These are phyloP conservation scores for Penicillium riverlandense DNA, from an alignment of 495 filamentous ascomycete genomes.

Conservation along the genomic window DNA sequence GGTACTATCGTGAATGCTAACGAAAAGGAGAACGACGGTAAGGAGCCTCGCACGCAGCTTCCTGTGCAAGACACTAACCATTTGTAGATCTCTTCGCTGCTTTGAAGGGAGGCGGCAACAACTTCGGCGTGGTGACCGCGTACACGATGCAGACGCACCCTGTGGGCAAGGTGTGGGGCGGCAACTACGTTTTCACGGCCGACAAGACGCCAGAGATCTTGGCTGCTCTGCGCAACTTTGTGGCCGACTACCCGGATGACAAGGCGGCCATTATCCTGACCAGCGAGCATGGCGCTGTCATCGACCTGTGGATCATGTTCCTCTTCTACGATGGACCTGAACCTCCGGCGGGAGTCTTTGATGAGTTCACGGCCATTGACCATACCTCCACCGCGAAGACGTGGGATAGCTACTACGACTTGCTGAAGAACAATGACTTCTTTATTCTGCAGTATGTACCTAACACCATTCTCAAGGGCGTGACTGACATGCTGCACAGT, in stretches of 20 bases:
- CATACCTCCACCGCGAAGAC: conserved; percentile 42
- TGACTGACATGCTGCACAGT: conserved; percentile 12
- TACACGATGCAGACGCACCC: conserved; percentile 44
- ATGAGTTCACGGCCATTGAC: conserved; percentile 45
- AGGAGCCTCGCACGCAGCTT: no score
- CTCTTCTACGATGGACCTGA: conserved; percentile 56
- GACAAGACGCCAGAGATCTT: conserved; percentile 36
- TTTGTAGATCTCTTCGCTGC: conserved; percentile 46
- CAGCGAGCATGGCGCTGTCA: conserved; percentile 37
- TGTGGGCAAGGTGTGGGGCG: conserved; percentile 41
- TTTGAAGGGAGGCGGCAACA: conserved; percentile 51
- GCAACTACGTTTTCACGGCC: conserved; percentile 42
- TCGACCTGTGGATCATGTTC: conserved; percentile 55
- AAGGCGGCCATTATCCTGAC: conserved; percentile 50
- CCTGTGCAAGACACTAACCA: background rate
- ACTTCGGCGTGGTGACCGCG: conserved; percentile 56
- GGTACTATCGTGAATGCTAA: conserved; percentile 44
- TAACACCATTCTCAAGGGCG: background rate
- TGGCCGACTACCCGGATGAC: conserved; percentile 42
- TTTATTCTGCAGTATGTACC: conserved; percentile 29
- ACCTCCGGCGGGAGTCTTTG: conserved; percentile 47
- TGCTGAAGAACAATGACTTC: conserved; percentile 34
- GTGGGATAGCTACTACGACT: conserved; percentile 44
- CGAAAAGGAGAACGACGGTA: conserved; percentile 28
- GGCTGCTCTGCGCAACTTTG: conserved; percentile 44